Base-by-base conservation (phyloP, 176 grass and related monocot species). In the Neostapfia colusana region DNA sequence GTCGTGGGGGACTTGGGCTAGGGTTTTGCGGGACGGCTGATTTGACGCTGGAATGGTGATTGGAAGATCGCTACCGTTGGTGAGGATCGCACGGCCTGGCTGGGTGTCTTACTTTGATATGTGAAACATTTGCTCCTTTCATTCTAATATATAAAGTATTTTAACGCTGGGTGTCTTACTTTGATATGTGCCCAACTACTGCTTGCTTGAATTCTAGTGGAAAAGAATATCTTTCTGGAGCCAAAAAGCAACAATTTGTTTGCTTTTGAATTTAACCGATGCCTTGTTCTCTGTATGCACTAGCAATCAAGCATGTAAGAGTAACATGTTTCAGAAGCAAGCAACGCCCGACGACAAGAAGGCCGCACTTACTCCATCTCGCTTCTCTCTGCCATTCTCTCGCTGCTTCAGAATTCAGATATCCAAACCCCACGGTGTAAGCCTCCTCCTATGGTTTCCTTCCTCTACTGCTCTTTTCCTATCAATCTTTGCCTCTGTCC, bases 361-460 rank as follows among this genome's bases (percentile, higher is more conserved):
- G 61, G 74, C 63, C 42, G 46, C 49, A 69, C 65, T 21, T 54
- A 85, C 83, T 83, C 73, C 67, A 83, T 89, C 88, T 83, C 83
- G 78, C 89, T 88, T 84, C 67, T 71, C 44, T 24, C 18, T 42
- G 12, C n/a, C 24, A 57, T 36, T 63, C 69, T 85, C 77, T 24
- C 81, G 25, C 41, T 10, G 18, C 74, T 90, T 77, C 66, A n/a
- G n/a, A n/a, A n/a, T n/a, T n/a, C n/a, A 80, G 79, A 86, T 89
- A 82, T 84, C 67, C 85, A 71, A 89, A 74, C 17, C 83, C 87
- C 77, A 54, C 68, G 49, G 76, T 35, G 31, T 60, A 97, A 90
- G 85, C 76, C 70, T 90, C 21, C 81, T 77, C 31, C n/a, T n/a
- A n/a, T n/a, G n/a, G n/a, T n/a, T n/a, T 77, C 31, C 63, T 57